These are phyloP conservation scores for Agaricus blazei DNA, from an alignment of 768 basidiomycete genomes.

Conservation along the genomic window DNA sequence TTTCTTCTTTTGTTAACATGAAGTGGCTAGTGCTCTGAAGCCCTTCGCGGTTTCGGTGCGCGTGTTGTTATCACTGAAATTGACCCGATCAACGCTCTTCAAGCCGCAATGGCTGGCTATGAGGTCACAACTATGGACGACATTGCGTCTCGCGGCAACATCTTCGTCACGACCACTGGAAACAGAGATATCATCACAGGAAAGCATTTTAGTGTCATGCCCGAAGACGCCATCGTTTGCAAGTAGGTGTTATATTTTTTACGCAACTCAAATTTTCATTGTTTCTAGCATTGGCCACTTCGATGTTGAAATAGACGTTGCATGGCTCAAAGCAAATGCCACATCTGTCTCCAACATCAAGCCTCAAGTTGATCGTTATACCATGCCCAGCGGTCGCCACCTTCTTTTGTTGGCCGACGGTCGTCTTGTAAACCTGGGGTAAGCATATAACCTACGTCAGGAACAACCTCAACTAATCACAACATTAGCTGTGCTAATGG, in stretches of 20 bases:
- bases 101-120: conserved; percentile 99
- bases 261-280: too few species aligned
- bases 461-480: too few species aligned
- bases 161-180: conserved; percentile 98
- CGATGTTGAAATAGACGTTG: conserved; percentile 91
- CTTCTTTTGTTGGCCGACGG: conserved; percentile 97
- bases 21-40: conserved; percentile 80
- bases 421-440: conserved; percentile 98
- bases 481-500: conserved; percentile 82
- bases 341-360: conserved; percentile 84
- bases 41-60: conserved; percentile 91
- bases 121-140: conserved; percentile 99
- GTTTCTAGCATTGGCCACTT: conserved; percentile 73
- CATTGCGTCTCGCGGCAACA: conserved; percentile 79
- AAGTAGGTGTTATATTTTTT: conserved; percentile 53
- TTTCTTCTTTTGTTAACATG: neutral
- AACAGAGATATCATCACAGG: conserved; percentile 96
- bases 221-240: conserved; percentile 97
- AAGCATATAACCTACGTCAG: conserved; percentile 14
- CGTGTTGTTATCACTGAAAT: conserved; percentile 97
- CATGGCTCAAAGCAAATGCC: conserved; percentile 96
- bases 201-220: conserved; percentile 91
- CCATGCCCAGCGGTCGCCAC: conserved; percentile 89
- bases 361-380: conserved; percentile 98
- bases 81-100: conserved; percentile 99